Evolutionary conservation across 2,329 filamentous ascomycete genomes (phyloP).

Genomic region (Gliomastix tumulicola): DNA sequence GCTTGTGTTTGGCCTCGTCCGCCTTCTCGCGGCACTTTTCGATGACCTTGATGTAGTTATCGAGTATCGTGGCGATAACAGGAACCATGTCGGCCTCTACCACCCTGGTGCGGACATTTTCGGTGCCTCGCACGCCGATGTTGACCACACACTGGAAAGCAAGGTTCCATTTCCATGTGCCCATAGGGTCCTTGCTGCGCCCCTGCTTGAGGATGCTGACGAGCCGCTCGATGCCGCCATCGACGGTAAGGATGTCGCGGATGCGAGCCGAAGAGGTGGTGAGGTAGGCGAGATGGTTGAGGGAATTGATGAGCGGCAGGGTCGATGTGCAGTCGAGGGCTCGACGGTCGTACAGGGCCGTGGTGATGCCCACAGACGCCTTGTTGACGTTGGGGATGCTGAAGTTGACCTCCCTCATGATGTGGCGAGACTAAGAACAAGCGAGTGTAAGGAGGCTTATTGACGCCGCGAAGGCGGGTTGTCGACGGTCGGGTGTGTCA

Average conservation of each 20-base stretch:
- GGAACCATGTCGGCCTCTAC: conserved; percentile 99
- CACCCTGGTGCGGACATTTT: conserved; percentile 86
- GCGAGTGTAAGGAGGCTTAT: too few species aligned
- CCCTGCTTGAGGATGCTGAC: conserved; percentile 98
- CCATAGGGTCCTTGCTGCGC: conserved; percentile 96
- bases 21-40: conserved; percentile 85
- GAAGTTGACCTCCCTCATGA: conserved; percentile 99
- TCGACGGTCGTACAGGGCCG: conserved; percentile 92
- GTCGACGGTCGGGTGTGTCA: too few species aligned
- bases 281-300: conserved; percentile 97
- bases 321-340: conserved; percentile 98
- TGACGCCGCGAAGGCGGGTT: too few species aligned
- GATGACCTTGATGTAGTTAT: conserved; percentile 96
- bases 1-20: conserved; percentile 73
- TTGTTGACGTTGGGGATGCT: conserved; percentile 99
- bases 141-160: conserved; percentile 99
- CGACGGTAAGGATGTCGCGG: conserved; percentile 93
- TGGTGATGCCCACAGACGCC: conserved; percentile 97
- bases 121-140: conserved; percentile 92
- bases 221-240: conserved; percentile 93
- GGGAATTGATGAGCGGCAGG: conserved; percentile 93
- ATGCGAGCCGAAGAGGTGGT: conserved; percentile 97
- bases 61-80: conserved; percentile 94
- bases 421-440: conserved; percentile 2
- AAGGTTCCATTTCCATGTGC: conserved; percentile 99